Evolutionary conservation across 805 yeast species (phyloP), one percentile per base, ranked within the genome.

Genomic region (Naumovozyma dairenensis): DNA sequence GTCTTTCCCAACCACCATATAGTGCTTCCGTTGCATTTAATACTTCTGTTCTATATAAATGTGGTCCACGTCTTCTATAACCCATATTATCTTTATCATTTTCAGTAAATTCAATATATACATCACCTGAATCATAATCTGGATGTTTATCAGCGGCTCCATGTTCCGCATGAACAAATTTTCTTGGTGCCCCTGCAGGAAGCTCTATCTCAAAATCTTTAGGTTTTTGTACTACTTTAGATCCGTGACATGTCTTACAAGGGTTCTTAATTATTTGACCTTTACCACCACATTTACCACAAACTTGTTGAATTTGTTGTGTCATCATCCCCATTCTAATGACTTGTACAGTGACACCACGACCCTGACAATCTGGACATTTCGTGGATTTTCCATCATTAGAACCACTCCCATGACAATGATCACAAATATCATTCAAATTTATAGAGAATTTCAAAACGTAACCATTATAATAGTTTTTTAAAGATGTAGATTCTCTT

Each of bases 121-220:
- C 62, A 59, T 89, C 84, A 14, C 98, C 98, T 3, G 94, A 73
- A 4, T 67, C 71, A 67, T 74, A 69, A 35, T 82, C 94, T 2
- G 97, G 96, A 43, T 69, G 69, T 51, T 77, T 80, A 52, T 89
- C 93, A 5, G 89, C 86, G 56, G 85, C 85, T 2, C 89, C 93
- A 31, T 66, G 66, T 32, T 79, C 62, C 1, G 71, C 68, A 43
- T 74, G 73, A 27, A 67, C 67, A 45, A 69, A 68, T 37, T 72
- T 70, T 46, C 87, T 65, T 8, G 73, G 67, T 7, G 77, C 62
- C 17, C 98, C 98, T 0, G 86, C 78, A 25, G 69, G 70, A 14
- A 92, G 47, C 46, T 72, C 72, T 14, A 86, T 60, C 29, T 66
- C 67, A 58, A 78, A 79, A 15, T 65, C 61, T 48, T 89, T 71